Base-by-base conservation (phyloP, 495 filamentous ascomycete species). In the Penicillium simplicissimum region DNA sequence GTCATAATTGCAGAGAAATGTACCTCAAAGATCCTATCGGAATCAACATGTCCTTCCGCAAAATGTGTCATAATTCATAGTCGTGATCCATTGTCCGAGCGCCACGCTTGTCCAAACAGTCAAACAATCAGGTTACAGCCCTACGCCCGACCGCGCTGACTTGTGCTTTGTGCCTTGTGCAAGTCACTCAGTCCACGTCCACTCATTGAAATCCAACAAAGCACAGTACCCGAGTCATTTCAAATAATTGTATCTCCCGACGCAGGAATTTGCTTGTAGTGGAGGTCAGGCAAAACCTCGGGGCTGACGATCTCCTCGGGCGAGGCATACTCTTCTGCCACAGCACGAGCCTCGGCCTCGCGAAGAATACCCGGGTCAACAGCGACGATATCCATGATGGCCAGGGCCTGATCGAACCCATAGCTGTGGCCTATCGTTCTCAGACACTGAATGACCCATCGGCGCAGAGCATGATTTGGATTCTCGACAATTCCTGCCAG, bases 361-460 rank as follows among this genome's bases (percentile, higher is more conserved):
- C 52, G 40, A 35, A 75, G 65, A 8, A 76, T 61, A 4, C 74
- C 69, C 49, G 69, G 64, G 51, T 75, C 72, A n/a, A 56, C 52
- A 37, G 70, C 67, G 9, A 79, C 55, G 34, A 78, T 65, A 19
- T 77, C 74, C 54, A 74, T 74, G 38, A 83, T 45, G 10, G 78
- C 74, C 19, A 78, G 62, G 7, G 81, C 81, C 59, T 84, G 81
- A 47, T 79, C 75, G 19, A 85, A 74, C 1, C 80, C 81, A 72
- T 82, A 77, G 1, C 70, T 67, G 28, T 78, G 63, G 15, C 79
- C 76, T 58, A 85, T 79, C 43, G 74, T 65, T 17, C 64, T 62
- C 13, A 83, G 66, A 53, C 77, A 78, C 7, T 73, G 63, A 5
- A 73, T 64, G 28, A 80, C 76, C 81, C 81, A 85, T 19, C 65